Evolutionary conservation across 306 rosid genomes (phyloP).

Genomic region (Argentina anserina): DNA sequence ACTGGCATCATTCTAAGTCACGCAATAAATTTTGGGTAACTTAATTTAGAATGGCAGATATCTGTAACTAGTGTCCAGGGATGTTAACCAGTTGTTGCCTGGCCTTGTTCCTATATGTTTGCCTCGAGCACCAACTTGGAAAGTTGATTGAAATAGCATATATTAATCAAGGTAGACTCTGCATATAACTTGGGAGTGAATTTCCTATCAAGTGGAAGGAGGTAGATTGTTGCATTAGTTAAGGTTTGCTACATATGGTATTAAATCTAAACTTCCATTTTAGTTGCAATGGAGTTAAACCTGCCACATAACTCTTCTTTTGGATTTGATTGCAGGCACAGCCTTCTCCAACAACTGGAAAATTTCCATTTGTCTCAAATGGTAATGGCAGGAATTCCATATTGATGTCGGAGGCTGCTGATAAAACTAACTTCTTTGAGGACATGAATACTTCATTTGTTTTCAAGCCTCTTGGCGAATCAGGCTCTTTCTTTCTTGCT

Average conservation of each 20-base stretch:
- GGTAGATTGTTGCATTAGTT: background rate
- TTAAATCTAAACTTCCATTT: constrained; percentile 1
- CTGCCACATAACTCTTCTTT: constrained; percentile 18
- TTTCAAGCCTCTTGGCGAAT: constrained; percentile 61
- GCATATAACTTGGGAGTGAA: background rate
- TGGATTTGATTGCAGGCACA: constrained; percentile 70
- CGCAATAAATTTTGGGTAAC: background rate
- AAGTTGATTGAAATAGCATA: background rate
- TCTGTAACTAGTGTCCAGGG: background rate
- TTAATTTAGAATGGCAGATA: background rate
- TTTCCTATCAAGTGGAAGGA: background rate
- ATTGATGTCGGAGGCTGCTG: constrained; percentile 39
- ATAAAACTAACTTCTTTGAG: constrained; percentile 36
- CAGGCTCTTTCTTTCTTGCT: constrained; percentile 50
- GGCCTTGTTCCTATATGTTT: background rate
- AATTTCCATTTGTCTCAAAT: constrained; percentile 53
- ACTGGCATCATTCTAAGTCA: background rate
- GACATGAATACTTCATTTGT: constrained; percentile 57
- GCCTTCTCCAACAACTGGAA: constrained; percentile 95
- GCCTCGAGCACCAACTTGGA: background rate
- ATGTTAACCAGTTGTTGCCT: background rate
- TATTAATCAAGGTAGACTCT: background rate
- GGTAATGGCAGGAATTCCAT: constrained; percentile 34
- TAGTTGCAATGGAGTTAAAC: constrained; percentile 16
- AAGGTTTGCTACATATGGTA: background rate